Conservation (phyloP, 2,329 filamentous ascomycete genomes). For the Ceratocystis papillata region DNA sequence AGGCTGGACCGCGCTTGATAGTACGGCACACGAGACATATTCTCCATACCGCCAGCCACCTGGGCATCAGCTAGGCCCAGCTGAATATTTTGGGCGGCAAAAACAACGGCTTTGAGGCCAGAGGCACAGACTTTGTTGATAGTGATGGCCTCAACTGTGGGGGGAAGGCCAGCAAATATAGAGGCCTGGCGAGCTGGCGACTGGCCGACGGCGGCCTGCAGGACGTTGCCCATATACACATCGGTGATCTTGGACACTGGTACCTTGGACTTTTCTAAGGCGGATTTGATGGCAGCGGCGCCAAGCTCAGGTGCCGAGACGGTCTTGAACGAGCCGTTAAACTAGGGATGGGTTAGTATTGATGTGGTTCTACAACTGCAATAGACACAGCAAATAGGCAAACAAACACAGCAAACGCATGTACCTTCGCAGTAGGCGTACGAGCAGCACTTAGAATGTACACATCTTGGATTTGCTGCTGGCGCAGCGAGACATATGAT, state of each 20-base stretch:
- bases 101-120: slow-evolving; percentile 78
- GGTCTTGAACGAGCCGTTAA: slow-evolving; percentile 81
- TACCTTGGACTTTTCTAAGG: slow-evolving; percentile 73
- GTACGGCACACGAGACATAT: slow-evolving; percentile 89
- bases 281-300: slow-evolving; percentile 82
- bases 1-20: slow-evolving; percentile 75
- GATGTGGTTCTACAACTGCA: background rate
- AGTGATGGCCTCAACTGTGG: slow-evolving; percentile 75
- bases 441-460: slow-evolving; percentile 87
- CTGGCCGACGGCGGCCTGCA: slow-evolving; percentile 75
- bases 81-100: slow-evolving; percentile 91
- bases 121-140: slow-evolving; percentile 98
- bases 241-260: slow-evolving; percentile 72
- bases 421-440: slow-evolving; percentile 80
- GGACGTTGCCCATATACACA: slow-evolving; percentile 96
- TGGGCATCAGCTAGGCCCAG: slow-evolving; percentile 80
- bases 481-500: slow-evolving; percentile 35
- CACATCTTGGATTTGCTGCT: slow-evolving; percentile 72
- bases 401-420: background rate
- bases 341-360: slow-evolving; percentile 41
- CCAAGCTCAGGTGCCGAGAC: slow-evolving; percentile 81
- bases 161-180: slow-evolving; percentile 75
- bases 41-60: slow-evolving; percentile 94
- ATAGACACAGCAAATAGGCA: background rate
- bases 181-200: slow-evolving; percentile 82